Conservation (phyloP, 768 basidiomycete species). For the Rhizopogon vinicolor region DNA sequence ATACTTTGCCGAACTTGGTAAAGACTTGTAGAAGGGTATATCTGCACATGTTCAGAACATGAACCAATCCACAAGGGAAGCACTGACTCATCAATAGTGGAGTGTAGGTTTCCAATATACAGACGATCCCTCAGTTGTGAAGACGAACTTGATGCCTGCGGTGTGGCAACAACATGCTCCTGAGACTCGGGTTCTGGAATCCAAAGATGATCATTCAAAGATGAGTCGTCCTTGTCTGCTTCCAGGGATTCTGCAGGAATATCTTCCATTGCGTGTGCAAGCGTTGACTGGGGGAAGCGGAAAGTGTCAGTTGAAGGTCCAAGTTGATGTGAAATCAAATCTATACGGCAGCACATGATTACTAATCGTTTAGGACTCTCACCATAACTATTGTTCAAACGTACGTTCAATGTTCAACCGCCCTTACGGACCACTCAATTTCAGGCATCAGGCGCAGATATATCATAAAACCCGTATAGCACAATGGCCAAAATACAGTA, state of each 20-base stretch:
- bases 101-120: slow-evolving; percentile 87
- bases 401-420: too few relatives aligned
- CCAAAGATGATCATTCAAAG: slow-evolving; percentile 20
- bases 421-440: too few relatives aligned
- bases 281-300: neutral
- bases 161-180: neutral
- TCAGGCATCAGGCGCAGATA: too few relatives aligned
- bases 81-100: slow-evolving; percentile 80
- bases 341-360: too few relatives aligned
- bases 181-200: slow-evolving; percentile 24
- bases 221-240: neutral
- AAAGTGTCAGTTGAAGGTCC: too few relatives aligned
- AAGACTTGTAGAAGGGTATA: slow-evolving; percentile 88
- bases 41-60: slow-evolving; percentile 36
- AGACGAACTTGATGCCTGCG: slow-evolving; percentile 18
- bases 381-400: too few relatives aligned
- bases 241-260: neutral
- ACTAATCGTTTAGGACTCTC: too few relatives aligned
- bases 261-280: neutral
- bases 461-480: too few relatives aligned
- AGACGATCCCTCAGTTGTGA: slow-evolving; percentile 63
- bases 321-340: too few relatives aligned
- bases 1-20: slow-evolving; percentile 87
- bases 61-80: neutral
- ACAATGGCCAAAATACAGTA: too few relatives aligned